Conservation (phyloP, 1,139 yeast genomes). For the Saccharomycopsis hybrid region DNA sequence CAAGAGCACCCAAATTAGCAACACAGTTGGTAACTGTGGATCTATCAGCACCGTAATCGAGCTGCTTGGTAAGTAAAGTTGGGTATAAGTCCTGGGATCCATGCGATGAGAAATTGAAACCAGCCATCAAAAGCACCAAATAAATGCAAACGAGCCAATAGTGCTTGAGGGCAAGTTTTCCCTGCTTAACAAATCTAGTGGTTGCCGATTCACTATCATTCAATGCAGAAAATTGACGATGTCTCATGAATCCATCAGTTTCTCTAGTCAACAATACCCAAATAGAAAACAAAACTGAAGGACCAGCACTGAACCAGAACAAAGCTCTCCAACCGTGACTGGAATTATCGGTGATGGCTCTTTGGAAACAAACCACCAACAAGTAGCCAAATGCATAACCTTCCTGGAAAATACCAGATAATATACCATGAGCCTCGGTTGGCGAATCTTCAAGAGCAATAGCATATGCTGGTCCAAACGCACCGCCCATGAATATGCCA, state of each 20-base stretch:
- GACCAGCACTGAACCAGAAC: constrained; percentile 76
- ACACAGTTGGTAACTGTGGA: constrained; percentile 63
- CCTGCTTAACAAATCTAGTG: constrained; percentile 24
- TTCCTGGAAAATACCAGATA: constrained; percentile 64
- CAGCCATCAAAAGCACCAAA: constrained; percentile 52
- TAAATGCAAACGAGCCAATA: constrained; percentile 43
- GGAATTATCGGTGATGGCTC: constrained; percentile 51
- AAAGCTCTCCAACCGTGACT: constrained; percentile 65
- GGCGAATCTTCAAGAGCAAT: constrained; percentile 68
- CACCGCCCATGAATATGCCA: constrained; percentile 67
- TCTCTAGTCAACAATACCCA: constrained; percentile 56
- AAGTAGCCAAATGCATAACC: constrained; percentile 71
- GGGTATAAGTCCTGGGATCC: constrained; percentile 74
- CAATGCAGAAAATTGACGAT: constrained; percentile 24
- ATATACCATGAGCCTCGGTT: constrained; percentile 50
- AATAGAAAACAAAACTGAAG: constrained; percentile 48
- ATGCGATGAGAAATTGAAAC: constrained; percentile 64
- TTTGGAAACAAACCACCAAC: constrained; percentile 55
- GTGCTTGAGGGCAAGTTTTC: constrained; percentile 30
- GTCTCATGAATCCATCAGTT: constrained; percentile 45
- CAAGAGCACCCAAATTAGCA: constrained; percentile 64
- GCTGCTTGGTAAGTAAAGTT: constrained; percentile 51
- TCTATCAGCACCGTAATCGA: constrained; percentile 41
- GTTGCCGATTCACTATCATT: constrained; percentile 23
- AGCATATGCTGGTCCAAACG: constrained; percentile 62